Conservation (phyloP, 352 stramenopile species). For the Phytophthora sansomeana region DNA sequence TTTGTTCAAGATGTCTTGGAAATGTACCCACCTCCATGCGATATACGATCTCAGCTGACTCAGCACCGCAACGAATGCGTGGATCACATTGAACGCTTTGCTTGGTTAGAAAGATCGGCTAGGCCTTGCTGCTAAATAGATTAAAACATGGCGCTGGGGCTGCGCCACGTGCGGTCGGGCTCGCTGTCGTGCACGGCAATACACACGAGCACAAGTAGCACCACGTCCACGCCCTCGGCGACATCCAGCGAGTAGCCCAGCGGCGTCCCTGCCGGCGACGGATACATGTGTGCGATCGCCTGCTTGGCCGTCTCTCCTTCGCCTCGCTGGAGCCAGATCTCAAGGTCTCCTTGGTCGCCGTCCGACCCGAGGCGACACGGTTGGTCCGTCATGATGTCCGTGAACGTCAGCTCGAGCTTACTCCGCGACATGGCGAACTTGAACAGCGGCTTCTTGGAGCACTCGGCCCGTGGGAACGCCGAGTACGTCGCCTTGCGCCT, state of each 20-base stretch:
- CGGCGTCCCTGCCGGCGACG: slow-evolving; percentile 18
- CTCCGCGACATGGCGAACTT: slow-evolving; percentile 36
- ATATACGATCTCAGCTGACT: slow-evolving; percentile 6
- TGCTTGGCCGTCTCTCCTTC: slow-evolving; percentile 17
- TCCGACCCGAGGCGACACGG: slow-evolving; percentile 38
- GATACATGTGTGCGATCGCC: slow-evolving; percentile 47
- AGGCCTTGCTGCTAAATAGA: slow-evolving; percentile 1
- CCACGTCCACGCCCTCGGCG: slow-evolving; percentile 44
- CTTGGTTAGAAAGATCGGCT: neutral
- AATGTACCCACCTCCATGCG: slow-evolving; percentile 3
- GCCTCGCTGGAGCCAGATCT: slow-evolving; percentile 49
- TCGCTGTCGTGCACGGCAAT: slow-evolving; percentile 43
- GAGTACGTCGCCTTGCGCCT: slow-evolving; percentile 41
- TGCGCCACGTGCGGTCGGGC: slow-evolving; percentile 19
- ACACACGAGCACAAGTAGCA: slow-evolving; percentile 43
- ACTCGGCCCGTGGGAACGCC: slow-evolving; percentile 25
- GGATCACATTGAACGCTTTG: neutral
- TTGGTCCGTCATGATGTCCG: slow-evolving; percentile 46
- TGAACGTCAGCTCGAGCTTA: slow-evolving; percentile 43
- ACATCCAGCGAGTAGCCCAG: slow-evolving; percentile 45
- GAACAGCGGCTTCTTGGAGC: slow-evolving; percentile 36
- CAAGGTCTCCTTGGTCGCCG: slow-evolving; percentile 33
- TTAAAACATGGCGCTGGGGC: slow-evolving; percentile 12
- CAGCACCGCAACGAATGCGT: neutral
- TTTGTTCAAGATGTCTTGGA: slow-evolving; percentile 9